phyloP scores from a whole-genome alignment of 2,329 filamentous ascomycete genomes.

The Macrophomina phaseolina region DNA sequence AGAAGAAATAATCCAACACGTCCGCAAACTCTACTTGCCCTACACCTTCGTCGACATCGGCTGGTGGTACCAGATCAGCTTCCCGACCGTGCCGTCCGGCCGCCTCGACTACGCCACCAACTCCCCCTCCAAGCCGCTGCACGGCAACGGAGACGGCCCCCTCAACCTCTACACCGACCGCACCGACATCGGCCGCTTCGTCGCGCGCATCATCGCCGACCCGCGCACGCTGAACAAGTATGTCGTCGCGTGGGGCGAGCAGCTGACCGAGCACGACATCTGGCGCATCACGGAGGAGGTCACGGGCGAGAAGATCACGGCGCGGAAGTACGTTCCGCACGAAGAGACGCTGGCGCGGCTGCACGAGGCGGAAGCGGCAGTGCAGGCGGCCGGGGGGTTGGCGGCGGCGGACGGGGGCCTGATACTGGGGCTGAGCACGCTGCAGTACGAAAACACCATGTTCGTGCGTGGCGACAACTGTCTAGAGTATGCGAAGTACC shows the following conservation, averaged over 20 bases:
- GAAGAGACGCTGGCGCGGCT: no score
- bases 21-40: constrained; percentile 55
- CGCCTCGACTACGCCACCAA: constrained; percentile 38
- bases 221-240: constrained; percentile 59
- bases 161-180: constrained; percentile 54
- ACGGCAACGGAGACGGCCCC: constrained; percentile 45
- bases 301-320: constrained; percentile 55
- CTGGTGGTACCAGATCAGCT: constrained; percentile 61
- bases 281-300: constrained; percentile 54
- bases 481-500: no score
- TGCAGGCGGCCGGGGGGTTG: no score
- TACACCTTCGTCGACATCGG: constrained; percentile 65
- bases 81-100: constrained; percentile 52
- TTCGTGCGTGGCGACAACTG: no score
- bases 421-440: no score
- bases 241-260: constrained; percentile 57
- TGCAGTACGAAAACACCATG: no score
- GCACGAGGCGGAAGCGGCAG: no score
- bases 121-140: not conserved
- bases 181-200: constrained; percentile 59
- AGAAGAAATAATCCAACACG: constrained; percentile 57
- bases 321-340: constrained; percentile 40
- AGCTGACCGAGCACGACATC: constrained; percentile 55
- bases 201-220: constrained; percentile 59
- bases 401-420: no score